Percentiles rank a stretch among this genome's conserved stretches.
These are phyloP conservation scores for Plasmodium adleri DNA, from an alignment of 169 alveolate species.

Conservation along the genomic window DNA sequence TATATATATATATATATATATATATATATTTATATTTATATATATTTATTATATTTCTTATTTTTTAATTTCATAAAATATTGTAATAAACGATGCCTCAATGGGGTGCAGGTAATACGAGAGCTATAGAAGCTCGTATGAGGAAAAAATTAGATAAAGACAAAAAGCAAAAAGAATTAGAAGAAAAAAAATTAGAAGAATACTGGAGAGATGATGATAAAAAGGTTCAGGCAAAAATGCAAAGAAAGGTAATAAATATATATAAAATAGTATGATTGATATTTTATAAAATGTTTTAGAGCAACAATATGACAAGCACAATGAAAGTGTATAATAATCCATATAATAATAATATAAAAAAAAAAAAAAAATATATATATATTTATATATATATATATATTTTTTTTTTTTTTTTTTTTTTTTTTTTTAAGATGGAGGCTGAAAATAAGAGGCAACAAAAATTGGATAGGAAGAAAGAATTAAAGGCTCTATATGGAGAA, in stretches of 20 bases:
- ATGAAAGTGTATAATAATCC: neutral
- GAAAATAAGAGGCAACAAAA: conserved; percentile 74
- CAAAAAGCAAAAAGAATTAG: conserved; percentile 79
- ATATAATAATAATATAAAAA: neutral
- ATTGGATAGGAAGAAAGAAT: conserved; percentile 58
- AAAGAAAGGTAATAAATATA: conserved; percentile 80
- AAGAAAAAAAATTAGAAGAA: conserved; percentile 79
- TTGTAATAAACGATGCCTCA: conserved; percentile 80
- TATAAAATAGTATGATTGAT: too few relatives aligned
- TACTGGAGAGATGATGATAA: conserved; percentile 87
- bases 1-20: too few relatives aligned
- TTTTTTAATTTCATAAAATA: neutral
- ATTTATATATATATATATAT: neutral
- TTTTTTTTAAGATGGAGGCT: conserved; percentile 41
- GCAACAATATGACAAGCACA: too few relatives aligned
- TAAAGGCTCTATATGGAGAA: conserved; percentile 67
- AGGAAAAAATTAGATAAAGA: conserved; percentile 81
- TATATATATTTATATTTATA: too few relatives aligned
- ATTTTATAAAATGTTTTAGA: too few relatives aligned
- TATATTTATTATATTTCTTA: neutral
- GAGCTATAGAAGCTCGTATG: conserved; percentile 85
- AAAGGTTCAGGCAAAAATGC: conserved; percentile 81
- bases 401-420: neutral
- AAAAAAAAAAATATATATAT: too few relatives aligned
- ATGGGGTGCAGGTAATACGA: conserved; percentile 84